Conservation (phyloP, 2,329 filamentous ascomycete genomes). For the Pestalotiopsis sp. region DNA sequence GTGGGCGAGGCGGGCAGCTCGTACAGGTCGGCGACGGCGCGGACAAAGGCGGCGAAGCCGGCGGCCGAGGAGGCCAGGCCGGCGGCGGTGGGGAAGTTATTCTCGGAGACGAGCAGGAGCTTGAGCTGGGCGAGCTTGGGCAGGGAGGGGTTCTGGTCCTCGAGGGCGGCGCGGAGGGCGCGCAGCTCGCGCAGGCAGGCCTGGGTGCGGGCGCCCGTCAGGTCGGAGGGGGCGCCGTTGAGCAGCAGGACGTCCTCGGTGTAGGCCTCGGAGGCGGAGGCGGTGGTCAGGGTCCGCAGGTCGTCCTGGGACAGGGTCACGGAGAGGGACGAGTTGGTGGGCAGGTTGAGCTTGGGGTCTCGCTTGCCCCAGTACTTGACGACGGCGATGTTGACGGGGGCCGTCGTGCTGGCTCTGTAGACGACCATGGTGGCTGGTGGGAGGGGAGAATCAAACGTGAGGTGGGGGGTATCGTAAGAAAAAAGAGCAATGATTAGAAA, state of each 20-base stretch:
- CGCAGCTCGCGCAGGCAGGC: conserved; percentile 90
- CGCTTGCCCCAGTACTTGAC: conserved; percentile 99
- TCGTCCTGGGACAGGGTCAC: conserved; percentile 95
- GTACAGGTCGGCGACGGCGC: conserved; percentile 91
- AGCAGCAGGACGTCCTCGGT: conserved; percentile 73
- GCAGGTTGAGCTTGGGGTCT: conserved; percentile 89
- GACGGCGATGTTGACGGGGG: conserved; percentile 96
- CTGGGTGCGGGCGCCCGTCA: conserved; percentile 87
- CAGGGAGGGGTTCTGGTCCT: conserved; percentile 70
- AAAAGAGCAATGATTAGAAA: not conserved
- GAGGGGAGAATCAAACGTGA: not conserved
- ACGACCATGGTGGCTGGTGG: conserved; percentile 49
- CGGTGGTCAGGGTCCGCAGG: conserved; percentile 93
- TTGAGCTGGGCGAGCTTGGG: conserved; percentile 78
- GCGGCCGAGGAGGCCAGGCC: conserved; percentile 77
- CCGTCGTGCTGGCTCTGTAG: conserved; percentile 92
- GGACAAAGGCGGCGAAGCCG: conserved; percentile 71
- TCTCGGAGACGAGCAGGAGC: conserved; percentile 88
- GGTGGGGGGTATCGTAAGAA: not conserved
- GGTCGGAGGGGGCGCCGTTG: conserved; percentile 81
- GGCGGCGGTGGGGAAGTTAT: conserved; percentile 98
- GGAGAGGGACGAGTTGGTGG: conserved; percentile 96
- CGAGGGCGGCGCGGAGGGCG: conserved; percentile 73
- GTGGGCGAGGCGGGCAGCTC: conserved; percentile 77
- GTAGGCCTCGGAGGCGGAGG: conserved; percentile 80